phyloP scores from a whole-genome alignment of 768 basidiomycete genomes.

The Lentinula guzmanii region DNA sequence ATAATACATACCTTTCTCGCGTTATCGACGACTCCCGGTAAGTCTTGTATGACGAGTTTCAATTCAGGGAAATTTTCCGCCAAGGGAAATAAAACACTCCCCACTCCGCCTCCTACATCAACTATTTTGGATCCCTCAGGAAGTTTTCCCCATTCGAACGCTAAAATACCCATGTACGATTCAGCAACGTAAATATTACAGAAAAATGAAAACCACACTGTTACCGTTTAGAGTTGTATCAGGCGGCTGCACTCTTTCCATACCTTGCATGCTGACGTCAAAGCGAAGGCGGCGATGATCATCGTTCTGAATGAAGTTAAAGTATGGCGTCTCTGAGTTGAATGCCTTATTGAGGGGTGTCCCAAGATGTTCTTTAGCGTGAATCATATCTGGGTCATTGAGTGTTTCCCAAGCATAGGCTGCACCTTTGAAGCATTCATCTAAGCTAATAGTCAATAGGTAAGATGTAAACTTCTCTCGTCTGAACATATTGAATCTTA shows the following conservation, averaged over 20 bases:
- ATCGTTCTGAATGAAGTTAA: slow-evolving; percentile 14
- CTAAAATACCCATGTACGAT: background rate
- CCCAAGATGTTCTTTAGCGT: slow-evolving; percentile 3
- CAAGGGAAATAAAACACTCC: slow-evolving; percentile 5
- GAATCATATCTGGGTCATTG: slow-evolving; percentile 6
- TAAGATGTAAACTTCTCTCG: background rate
- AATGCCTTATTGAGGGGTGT: slow-evolving; percentile 11
- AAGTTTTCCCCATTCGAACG: slow-evolving; percentile 5
- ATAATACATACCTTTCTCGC: slow-evolving; percentile 7
- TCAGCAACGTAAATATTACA: background rate
- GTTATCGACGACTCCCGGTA: slow-evolving; percentile 5
- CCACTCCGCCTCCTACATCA: slow-evolving; percentile 12
- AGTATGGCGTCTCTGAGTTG: slow-evolving; percentile 13
- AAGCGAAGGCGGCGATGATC: slow-evolving; percentile 16
- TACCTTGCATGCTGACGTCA: slow-evolving; percentile 18
- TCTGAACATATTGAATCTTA: background rate
- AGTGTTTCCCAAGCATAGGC: slow-evolving; percentile 14
- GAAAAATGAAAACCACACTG: background rate
- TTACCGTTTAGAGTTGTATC: slow-evolving; percentile 13
- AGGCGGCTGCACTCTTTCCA: slow-evolving; percentile 11
- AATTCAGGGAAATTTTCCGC: slow-evolving; percentile 7
- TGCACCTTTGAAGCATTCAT: slow-evolving; percentile 14
- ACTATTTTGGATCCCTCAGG: slow-evolving; percentile 9
- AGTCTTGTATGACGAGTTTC: slow-evolving; percentile 11
- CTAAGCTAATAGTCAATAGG: slow-evolving; percentile 8